Evolutionary conservation across 352 stramenopile species (phyloP), one percentile per base, ranked within the genome.

Genomic region (Phytophthora pluvialis): DNA sequence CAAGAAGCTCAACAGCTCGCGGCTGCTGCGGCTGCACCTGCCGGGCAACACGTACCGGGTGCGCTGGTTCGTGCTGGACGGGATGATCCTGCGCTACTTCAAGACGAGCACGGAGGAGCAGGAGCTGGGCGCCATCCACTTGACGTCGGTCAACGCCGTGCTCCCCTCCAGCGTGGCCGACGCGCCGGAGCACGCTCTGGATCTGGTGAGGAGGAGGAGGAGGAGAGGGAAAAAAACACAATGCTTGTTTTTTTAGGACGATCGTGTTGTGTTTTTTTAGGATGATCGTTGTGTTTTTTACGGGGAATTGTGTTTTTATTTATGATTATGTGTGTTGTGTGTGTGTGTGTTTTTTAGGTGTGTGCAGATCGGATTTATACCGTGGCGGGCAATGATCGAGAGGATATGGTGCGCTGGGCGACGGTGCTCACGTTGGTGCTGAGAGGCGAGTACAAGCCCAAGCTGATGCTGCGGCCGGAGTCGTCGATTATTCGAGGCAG

Each of bases 321-420:
- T 51, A n/a, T 68, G 46, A 35, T 49, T 33, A 8, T 47, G 12
- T 50, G 16, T 53, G 31, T 52, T 9, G 11, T 29, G n/a, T 53
- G 46, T 65, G n/a, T n/a, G n/a, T n/a, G n/a, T n/a, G n/a, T n/a
- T 52, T n/a, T 25, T 32, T 53, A 89, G 78, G 86, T 96, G 2
- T 96, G 88, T 59, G 88, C 88, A 1, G 88, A 96, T 63, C 81
- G 88, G 54, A 96, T 96, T 59, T 96, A 96, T 66, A 96, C 88
- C 0, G 80, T 96, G 13, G 88, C 88, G 13, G 88, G 84, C 15
- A 94, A 91, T 62, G 86, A 93, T 51, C 70, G 88, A 15, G 88
- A 96, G 56, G 88, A 96, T 65, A 95, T 96, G 86, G 88, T 96
- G 43, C 88, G 88, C 57, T 96, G 88, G 88, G 88, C 88, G 21